Evolutionary conservation across 768 basidiomycete species (phyloP).

Genomic region (Boletus pseudo-olivaceus): DNA sequence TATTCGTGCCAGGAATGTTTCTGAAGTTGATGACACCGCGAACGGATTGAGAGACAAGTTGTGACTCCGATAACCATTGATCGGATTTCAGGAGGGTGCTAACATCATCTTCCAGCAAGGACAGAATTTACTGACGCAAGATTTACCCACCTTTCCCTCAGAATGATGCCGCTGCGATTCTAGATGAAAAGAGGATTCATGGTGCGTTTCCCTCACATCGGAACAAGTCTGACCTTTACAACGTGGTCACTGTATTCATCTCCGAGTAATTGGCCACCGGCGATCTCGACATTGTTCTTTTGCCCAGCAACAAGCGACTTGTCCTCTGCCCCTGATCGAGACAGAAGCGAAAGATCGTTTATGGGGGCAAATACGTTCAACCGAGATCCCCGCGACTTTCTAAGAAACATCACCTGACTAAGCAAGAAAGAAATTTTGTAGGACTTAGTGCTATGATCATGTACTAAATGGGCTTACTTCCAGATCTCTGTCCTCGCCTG

Average conservation of each 20-base stretch:
- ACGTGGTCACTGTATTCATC: slow-evolving; percentile 97
- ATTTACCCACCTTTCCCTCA: slow-evolving; percentile 71
- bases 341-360: slow-evolving; percentile 80
- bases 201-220: background rate
- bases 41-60: slow-evolving; percentile 61
- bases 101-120: background rate
- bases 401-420: slow-evolving; percentile 84
- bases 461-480: slow-evolving; percentile 57
- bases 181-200: slow-evolving; percentile 28
- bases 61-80: slow-evolving; percentile 78
- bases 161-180: slow-evolving; percentile 91
- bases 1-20: slow-evolving; percentile 70
- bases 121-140: slow-evolving; percentile 2
- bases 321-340: slow-evolving; percentile 59
- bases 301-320: slow-evolving; percentile 61
- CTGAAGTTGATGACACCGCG: slow-evolving; percentile 97
- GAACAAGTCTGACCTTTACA: slow-evolving; percentile 57
- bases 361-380: slow-evolving; percentile 91
- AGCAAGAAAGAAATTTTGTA: background rate
- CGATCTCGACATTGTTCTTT: slow-evolving; percentile 68
- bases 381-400: slow-evolving; percentile 75
- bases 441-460: background rate
- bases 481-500: slow-evolving; percentile 85
- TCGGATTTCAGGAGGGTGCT: slow-evolving; percentile 91
- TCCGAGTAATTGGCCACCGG: slow-evolving; percentile 82